Base-by-base conservation (phyloP, 2,329 filamentous ascomycete genomes). In the Aspergillus luchuensis region DNA sequence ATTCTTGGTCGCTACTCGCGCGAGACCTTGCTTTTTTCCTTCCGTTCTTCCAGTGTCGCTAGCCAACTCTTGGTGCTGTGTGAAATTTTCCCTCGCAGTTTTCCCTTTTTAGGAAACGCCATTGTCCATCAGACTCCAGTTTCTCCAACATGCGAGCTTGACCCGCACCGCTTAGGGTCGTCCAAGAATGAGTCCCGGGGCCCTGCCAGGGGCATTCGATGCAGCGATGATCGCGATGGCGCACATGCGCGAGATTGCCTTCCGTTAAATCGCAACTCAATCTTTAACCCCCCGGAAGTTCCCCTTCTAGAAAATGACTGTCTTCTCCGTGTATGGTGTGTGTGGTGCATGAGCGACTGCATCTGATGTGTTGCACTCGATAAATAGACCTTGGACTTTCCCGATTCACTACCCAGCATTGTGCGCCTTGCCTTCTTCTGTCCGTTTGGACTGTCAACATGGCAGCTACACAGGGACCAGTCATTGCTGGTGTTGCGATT, bases 401-500 rank as follows among this genome's bases (percentile, higher is more conserved):
- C 41, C 41, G 5, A 45, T 11, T n/a, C 3, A 45, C 19, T 21
- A n/a, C 51, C 25, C 21, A n/a, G 51, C 55, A 28, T 49, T 52
- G 56, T 50, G 38, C 43, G 33, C 51, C 25, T 47, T 39, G 51
- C n/a, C 33, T 56, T 49, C 43, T 60, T 55, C 21, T 45, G 41
- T 43, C 47, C 43, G 38, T 36, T 23, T 49, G 48, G 48, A 51
- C 8, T 28, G 50, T 54, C 50, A 56, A 19, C 21, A 68, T 72
- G 65, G 55, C 33, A 3, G 71, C 73, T n/a, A 70, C 73, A 11
- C 72, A 75, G 45, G 75, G 74, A 8, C 74, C 73, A 13, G 67
- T 69, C 8, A 73, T 78, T 33, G 61, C 67, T 21, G 72, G 72
- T 19, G 67, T 79, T 47, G 66, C 71, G 28, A 68, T 79, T 52